Evolutionary conservation across 805 yeast genomes (phyloP).

Genomic region (Isabelozyma gotoi): DNA sequence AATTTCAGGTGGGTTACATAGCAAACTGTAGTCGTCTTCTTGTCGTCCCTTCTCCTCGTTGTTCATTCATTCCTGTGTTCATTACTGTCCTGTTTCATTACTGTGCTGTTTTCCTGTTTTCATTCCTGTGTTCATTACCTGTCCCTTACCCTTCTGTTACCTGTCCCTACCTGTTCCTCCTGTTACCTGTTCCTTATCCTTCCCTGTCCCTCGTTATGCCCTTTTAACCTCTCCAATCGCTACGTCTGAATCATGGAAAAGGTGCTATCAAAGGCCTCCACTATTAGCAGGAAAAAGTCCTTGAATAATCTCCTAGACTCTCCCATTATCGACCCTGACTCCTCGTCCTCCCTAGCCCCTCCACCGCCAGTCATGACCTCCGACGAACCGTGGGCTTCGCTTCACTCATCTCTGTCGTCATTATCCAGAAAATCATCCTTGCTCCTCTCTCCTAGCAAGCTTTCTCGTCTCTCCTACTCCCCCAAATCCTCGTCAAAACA

Average conservation of each 20-base stretch:
- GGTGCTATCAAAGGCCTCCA: slow-evolving; percentile 16
- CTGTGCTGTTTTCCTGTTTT: no score
- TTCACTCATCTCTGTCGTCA: slow-evolving; percentile 1
- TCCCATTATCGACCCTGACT: no score
- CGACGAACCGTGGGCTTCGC: slow-evolving; percentile 9
- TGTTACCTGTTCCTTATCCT: not conserved
- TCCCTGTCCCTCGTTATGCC: not conserved
- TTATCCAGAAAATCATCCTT: not conserved
- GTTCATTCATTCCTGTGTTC: no score
- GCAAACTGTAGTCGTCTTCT: no score
- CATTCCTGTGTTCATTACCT: no score
- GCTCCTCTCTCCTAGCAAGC: not conserved
- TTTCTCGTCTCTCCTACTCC: slow-evolving; percentile 1
- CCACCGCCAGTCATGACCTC: slow-evolving; percentile 4
- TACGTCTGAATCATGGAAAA: slow-evolving; percentile 11
- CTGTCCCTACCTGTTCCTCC: no score
- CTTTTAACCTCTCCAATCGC: not conserved
- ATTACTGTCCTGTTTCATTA: no score
- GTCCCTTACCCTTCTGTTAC: no score
- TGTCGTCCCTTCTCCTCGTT: no score
- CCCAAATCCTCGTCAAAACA: not conserved
- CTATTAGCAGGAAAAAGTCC: slow-evolving; percentile 12
- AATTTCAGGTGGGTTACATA: no score
- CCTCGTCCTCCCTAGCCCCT: slow-evolving; percentile 4
- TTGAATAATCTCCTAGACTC: slow-evolving; percentile 4